Percentiles rank a stretch among this genome's conserved stretches.
Conservation (phyloP, 78 protist genomes). For the Carpediemonas membranifera region DNA sequence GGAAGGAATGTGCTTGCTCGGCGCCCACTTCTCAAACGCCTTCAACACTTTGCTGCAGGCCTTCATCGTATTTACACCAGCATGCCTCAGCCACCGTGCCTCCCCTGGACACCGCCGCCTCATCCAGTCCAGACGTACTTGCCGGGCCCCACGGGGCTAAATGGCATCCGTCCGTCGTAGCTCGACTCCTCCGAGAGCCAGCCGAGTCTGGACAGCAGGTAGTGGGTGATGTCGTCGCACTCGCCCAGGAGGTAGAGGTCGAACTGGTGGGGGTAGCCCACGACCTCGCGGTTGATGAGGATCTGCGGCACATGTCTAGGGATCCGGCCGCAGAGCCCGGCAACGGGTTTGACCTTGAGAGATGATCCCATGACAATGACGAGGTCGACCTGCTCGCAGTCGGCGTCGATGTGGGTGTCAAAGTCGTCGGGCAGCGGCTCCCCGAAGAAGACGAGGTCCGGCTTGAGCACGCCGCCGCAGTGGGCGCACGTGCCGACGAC, state of each 20-base stretch:
- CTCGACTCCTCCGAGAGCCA: no score
- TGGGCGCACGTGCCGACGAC: not conserved
- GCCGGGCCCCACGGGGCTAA: no score
- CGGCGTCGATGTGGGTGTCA: not conserved
- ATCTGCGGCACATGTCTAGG: conserved; percentile 35
- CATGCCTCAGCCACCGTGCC: no score
- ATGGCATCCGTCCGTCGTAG: no score
- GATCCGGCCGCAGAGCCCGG: not conserved
- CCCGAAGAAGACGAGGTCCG: conserved; percentile 48
- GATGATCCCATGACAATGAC: conserved; percentile 39
- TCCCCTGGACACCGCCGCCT: no score
- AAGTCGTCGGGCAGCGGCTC: conserved; percentile 25
- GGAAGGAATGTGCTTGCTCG: no score
- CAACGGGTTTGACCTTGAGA: conserved; percentile 20
- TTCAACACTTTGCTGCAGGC: no score
- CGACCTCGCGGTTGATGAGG: conserved; percentile 57
- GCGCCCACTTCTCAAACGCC: no score
- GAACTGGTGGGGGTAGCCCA: conserved; percentile 10
- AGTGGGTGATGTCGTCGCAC: not conserved
- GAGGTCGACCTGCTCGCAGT: not conserved
- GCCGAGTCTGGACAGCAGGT: no score
- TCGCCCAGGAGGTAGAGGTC: conserved; percentile 10
- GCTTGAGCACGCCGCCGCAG: conserved; percentile 17
- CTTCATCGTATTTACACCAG: no score
- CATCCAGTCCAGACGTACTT: no score